Conservation (phyloP, 2,329 filamentous ascomycete genomes). For the Epichloe typhina region DNA sequence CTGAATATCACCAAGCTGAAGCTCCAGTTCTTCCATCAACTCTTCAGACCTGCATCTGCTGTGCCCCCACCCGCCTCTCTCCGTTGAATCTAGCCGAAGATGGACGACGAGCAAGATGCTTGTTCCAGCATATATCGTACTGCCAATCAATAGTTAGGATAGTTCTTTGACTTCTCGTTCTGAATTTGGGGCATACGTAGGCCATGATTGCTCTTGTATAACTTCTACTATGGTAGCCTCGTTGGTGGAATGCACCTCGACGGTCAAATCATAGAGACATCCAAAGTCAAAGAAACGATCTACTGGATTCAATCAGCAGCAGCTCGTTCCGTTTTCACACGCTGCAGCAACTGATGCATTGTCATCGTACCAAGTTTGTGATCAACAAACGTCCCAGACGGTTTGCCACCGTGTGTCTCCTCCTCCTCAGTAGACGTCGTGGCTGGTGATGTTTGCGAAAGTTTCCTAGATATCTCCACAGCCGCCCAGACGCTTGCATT, state of each 20-base stretch:
- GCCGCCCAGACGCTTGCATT: slow-evolving; percentile 32
- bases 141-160: slow-evolving; percentile 13
- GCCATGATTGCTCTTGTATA: slow-evolving; percentile 29
- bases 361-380: slow-evolving; percentile 11
- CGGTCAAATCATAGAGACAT: slow-evolving; percentile 33
- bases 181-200: slow-evolving; percentile 19
- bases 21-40: slow-evolving; percentile 45
- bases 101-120: slow-evolving; percentile 36
- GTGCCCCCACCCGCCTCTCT: slow-evolving; percentile 10
- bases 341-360: background rate
- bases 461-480: slow-evolving; percentile 32
- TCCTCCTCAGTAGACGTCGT: background rate
- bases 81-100: slow-evolving; percentile 20
- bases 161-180: background rate
- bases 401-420: background rate
- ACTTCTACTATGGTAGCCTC: slow-evolving; percentile 32
- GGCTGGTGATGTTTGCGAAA: slow-evolving; percentile 15
- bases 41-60: slow-evolving; percentile 34
- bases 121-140: slow-evolving; percentile 29
- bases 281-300: slow-evolving; percentile 28
- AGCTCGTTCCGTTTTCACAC: too few relatives aligned
- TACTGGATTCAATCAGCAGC: slow-evolving; percentile 8
- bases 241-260: slow-evolving; percentile 30
- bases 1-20: slow-evolving; percentile 35
- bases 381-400: slow-evolving; percentile 7